A percentile compares a stretch with the other conserved stretches of the same genome.
Evolutionary conservation across 1,139 yeast species (phyloP).

Genomic region (Candida sanyaensis): DNA sequence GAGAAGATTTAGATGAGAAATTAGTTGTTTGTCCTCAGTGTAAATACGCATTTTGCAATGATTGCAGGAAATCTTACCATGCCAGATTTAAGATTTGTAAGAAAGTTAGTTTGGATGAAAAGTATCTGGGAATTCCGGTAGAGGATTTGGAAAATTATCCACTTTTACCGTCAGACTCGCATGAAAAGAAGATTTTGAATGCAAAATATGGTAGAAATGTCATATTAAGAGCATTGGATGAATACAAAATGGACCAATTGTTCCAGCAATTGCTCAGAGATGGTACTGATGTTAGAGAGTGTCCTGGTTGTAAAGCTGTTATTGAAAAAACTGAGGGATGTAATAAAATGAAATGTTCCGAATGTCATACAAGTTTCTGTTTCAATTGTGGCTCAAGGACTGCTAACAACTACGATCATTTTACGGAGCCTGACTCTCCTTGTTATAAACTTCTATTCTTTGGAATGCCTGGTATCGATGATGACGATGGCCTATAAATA

Average conservation of each 20-base stretch:
- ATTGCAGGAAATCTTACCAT: constrained; percentile 68
- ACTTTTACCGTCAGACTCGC: constrained; percentile 25
- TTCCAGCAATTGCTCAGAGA: constrained; percentile 48
- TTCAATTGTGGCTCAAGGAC: constrained; percentile 54
- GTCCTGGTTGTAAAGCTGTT: constrained; percentile 58
- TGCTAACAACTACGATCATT: constrained; percentile 58
- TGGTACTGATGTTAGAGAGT: constrained; percentile 42
- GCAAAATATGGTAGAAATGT: constrained; percentile 52
- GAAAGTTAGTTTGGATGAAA: constrained; percentile 13
- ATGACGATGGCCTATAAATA: constrained; percentile 5
- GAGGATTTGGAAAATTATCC: constrained; percentile 45
- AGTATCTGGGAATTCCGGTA: constrained; percentile 39
- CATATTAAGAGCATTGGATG: constrained; percentile 44
- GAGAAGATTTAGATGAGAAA: constrained; percentile 52
- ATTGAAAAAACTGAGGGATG: constrained; percentile 69
- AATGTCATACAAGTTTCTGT: constrained; percentile 56
- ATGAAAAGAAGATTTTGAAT: constrained; percentile 38
- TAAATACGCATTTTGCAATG: constrained; percentile 58
- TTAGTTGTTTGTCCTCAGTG: constrained; percentile 57
- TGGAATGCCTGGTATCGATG: constrained; percentile 48
- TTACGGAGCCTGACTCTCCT: constrained; percentile 35
- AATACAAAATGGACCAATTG: constrained; percentile 48
- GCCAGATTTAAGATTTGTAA: constrained; percentile 53
- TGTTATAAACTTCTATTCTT: constrained; percentile 59
- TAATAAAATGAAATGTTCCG: constrained; percentile 62